Conservation (phyloP, 2,329 filamentous ascomycete genomes). For the Aspergillus aculeatus region DNA sequence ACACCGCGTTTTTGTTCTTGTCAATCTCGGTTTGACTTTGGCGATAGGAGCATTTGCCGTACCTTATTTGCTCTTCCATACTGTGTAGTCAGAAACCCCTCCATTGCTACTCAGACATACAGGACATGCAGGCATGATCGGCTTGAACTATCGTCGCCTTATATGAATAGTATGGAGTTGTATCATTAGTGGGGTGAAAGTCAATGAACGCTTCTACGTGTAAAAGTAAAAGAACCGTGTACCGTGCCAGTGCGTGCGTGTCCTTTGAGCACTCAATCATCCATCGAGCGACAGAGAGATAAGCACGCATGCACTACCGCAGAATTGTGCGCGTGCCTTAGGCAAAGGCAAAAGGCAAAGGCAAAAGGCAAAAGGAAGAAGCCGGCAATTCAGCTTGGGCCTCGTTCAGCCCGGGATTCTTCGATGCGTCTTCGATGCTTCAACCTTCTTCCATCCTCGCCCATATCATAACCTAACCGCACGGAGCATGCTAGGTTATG, state of each 20-base stretch:
- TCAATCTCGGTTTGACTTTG: not conserved
- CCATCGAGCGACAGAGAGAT: not conserved
- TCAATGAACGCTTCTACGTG: not conserved
- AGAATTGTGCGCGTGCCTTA: not conserved
- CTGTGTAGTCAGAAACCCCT: not conserved
- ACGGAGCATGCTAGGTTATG: constrained; percentile 6
- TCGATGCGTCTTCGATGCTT: constrained; percentile 36
- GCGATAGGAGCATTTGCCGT: constrained; percentile 4
- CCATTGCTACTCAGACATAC: not conserved
- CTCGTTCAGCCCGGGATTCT: constrained; percentile 18
- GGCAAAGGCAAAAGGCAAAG: not conserved
- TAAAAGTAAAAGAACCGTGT: not conserved
- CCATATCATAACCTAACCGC: not conserved
- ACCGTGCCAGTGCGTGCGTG: no score
- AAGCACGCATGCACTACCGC: not conserved
- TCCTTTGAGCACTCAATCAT: no score
- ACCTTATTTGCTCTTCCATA: constrained; percentile 5
- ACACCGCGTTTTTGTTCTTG: not conserved
- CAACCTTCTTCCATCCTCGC: constrained; percentile 8
- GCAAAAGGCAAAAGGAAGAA: not conserved
- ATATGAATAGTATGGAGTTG: not conserved
- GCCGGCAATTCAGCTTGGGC: constrained; percentile 13
- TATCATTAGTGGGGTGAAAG: not conserved
- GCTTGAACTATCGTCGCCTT: not conserved
- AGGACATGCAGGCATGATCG: not conserved